These are phyloP conservation scores for Trichocomaceae sp. DNA, from an alignment of 2,329 filamentous ascomycete species.

Conservation along the genomic window DNA sequence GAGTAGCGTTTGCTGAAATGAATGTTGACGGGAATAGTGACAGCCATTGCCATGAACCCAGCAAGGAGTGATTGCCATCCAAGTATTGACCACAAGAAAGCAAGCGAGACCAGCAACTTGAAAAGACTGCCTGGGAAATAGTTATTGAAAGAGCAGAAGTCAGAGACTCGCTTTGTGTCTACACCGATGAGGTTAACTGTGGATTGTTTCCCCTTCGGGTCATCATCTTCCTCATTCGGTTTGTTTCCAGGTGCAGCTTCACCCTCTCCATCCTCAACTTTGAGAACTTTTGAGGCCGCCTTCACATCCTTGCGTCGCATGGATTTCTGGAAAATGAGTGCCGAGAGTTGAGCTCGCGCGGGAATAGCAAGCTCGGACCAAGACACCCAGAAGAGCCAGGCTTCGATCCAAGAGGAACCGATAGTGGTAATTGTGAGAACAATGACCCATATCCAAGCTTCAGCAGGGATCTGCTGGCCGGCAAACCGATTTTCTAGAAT, in stretches of 20 bases:
- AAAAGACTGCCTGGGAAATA: slow-evolving; percentile 57
- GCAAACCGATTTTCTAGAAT: slow-evolving; percentile 52
- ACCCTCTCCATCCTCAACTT: slow-evolving; percentile 37
- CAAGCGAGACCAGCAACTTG: slow-evolving; percentile 59
- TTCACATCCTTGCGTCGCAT: slow-evolving; percentile 71
- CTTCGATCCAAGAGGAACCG: slow-evolving; percentile 51
- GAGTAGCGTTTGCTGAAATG: slow-evolving; percentile 60
- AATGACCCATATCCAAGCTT: slow-evolving; percentile 60
- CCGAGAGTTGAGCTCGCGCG: slow-evolving; percentile 60
- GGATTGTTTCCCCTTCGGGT: slow-evolving; percentile 60
- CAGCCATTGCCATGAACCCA: slow-evolving; percentile 57
- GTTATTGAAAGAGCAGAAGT: slow-evolving; percentile 62
- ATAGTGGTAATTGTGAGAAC: slow-evolving; percentile 56
- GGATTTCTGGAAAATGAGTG: slow-evolving; percentile 67
- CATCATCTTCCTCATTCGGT: slow-evolving; percentile 37
- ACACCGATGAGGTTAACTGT: slow-evolving; percentile 75
- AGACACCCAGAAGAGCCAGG: slow-evolving; percentile 58
- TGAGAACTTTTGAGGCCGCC: slow-evolving; percentile 38
- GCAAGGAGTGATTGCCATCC: slow-evolving; percentile 63
- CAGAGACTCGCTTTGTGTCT: slow-evolving; percentile 61
- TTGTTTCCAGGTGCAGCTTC: slow-evolving; percentile 29
- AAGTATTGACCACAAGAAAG: slow-evolving; percentile 59
- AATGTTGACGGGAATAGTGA: slow-evolving; percentile 63
- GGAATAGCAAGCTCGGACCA: slow-evolving; percentile 57
- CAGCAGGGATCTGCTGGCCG: slow-evolving; percentile 43